These are phyloP conservation scores for Paraleonurus japonicus DNA, from an alignment of 257 asterid species.

Conservation along the genomic window DNA sequence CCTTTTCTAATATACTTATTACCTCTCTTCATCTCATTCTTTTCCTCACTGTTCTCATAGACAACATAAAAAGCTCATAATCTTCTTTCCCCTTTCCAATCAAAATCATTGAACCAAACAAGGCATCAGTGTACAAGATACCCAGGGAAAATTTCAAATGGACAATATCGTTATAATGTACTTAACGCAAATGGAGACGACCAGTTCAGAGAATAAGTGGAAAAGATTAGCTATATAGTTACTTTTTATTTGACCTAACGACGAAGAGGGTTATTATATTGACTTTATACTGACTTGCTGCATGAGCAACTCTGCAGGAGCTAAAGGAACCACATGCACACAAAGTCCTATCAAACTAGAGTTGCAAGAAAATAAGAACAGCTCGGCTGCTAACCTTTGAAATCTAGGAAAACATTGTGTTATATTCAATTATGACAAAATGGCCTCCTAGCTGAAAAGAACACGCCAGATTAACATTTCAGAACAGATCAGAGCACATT, in stretches of 20 bases:
- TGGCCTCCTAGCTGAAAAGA: not conserved
- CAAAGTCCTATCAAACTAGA: not conserved
- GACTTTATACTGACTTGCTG: not conserved
- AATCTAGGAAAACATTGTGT: not conserved
- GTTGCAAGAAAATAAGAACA: not conserved
- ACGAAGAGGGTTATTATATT: not conserved
- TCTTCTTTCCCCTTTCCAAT: no score
- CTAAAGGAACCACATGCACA: not conserved
- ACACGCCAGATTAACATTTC: not conserved
- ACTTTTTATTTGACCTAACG: not conserved
- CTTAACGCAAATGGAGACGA: not conserved
- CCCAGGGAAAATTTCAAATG: not conserved
- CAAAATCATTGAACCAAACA: not conserved
- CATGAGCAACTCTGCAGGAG: constrained; percentile 1
- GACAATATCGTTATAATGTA: not conserved
- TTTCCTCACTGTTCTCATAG: no score
- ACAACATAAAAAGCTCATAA: no score
- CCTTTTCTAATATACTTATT: no score
- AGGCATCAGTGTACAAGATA: not conserved
- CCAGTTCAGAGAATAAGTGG: not conserved
- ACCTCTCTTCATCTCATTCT: no score
- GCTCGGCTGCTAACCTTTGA: not conserved
- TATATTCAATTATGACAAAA: not conserved
- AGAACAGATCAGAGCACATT: not conserved
- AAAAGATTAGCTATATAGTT: not conserved